These are phyloP conservation scores for Sclerotinia subarctica DNA, from an alignment of 2,329 filamentous ascomycete species.

Conservation along the genomic window DNA sequence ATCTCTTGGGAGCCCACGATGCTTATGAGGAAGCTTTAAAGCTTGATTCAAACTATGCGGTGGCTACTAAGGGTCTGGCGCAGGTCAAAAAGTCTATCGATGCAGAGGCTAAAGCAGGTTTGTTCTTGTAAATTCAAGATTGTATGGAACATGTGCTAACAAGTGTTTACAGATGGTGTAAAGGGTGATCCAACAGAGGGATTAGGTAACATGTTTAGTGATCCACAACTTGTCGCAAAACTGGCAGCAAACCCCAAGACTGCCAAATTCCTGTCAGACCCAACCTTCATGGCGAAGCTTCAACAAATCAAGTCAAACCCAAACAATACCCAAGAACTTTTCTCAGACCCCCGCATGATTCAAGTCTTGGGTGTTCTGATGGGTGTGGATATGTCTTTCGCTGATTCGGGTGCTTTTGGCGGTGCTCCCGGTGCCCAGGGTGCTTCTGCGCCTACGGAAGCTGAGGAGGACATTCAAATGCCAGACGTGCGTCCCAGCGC, in stretches of 20 bases:
- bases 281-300: constrained; percentile 86
- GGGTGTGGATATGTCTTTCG: constrained; percentile 74
- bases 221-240: constrained; percentile 86
- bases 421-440: constrained; percentile 19
- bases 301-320: constrained; percentile 80
- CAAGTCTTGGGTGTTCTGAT: constrained; percentile 91
- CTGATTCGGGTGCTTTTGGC: constrained; percentile 11
- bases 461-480: constrained; percentile 75
- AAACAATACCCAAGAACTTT: constrained; percentile 70
- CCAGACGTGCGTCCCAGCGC: constrained; percentile 57
- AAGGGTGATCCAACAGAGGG: constrained; percentile 67
- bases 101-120: constrained; percentile 57
- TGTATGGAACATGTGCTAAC: constrained; percentile 26
- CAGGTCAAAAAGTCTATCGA: constrained; percentile 87
- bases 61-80: constrained; percentile 83
- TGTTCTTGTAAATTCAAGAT: constrained; percentile 17
- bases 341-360: constrained; percentile 87
- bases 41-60: constrained; percentile 84
- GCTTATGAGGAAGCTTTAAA: constrained; percentile 95
- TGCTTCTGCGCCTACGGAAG: constrained; percentile 41
- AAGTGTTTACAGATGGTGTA: constrained; percentile 37
- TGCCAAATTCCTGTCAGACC: constrained; percentile 71
- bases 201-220: constrained; percentile 90
- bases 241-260: constrained; percentile 95
- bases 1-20: constrained; percentile 80